Percentiles rank a stretch among this genome's conserved stretches.
phyloP scores from a whole-genome alignment of 1,139 yeast genomes.

The Geotrichum aggregatum region DNA sequence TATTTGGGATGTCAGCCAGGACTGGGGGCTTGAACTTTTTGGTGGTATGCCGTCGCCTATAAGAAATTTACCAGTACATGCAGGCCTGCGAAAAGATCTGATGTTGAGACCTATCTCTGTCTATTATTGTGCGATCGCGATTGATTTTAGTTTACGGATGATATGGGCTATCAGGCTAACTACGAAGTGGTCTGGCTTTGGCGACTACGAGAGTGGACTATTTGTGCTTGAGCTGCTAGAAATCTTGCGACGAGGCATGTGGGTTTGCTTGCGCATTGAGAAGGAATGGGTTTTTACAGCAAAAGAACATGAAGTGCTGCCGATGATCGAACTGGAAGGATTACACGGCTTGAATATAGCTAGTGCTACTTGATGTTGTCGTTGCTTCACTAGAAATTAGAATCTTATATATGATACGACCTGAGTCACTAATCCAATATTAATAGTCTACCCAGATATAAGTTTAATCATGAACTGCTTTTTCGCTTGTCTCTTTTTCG shows the following conservation, averaged over 20 bases:
- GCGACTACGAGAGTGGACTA: constrained; percentile 55
- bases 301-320: background rate
- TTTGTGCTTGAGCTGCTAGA: constrained; percentile 68
- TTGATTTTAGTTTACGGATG: constrained; percentile 65
- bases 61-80: constrained; percentile 21
- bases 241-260: constrained; percentile 74
- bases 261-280: constrained; percentile 84
- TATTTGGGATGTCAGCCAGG: constrained; percentile 83
- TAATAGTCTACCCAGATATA: no score
- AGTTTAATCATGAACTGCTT: no score
- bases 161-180: constrained; percentile 63
- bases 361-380: no score
- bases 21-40: constrained; percentile 71
- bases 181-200: constrained; percentile 33
- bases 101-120: constrained; percentile 29
- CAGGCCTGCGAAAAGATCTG: constrained; percentile 20
- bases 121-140: constrained; percentile 53
- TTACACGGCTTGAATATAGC: no score
- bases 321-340: background rate
- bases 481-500: background rate
- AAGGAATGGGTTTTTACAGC: constrained; percentile 50
- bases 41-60: constrained; percentile 8
- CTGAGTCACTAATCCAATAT: no score
- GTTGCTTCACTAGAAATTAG: no score
- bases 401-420: no score